Conservation (phyloP, 768 basidiomycete genomes). For the Tubosaeta brunneosetosa region DNA sequence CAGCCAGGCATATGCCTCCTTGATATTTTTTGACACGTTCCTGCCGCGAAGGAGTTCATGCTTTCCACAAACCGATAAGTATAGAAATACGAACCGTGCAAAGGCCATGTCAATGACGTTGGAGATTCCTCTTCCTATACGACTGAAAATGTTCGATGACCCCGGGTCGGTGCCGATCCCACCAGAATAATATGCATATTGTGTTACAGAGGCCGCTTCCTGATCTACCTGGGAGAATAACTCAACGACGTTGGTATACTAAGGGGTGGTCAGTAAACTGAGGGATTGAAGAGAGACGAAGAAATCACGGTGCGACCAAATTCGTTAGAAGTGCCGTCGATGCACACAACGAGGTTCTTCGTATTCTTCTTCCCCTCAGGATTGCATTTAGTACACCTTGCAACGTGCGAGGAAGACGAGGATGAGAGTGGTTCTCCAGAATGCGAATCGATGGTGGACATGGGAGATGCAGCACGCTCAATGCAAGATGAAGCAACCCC, state of each 20-base stretch:
- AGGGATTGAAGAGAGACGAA: too few species aligned
- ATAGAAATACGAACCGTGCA: slow-evolving; percentile 29
- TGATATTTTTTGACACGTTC: slow-evolving; percentile 33
- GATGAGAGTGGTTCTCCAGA: too few species aligned
- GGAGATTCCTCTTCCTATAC: slow-evolving; percentile 9
- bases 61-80: not conserved
- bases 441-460: not conserved
- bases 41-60: slow-evolving; percentile 15
- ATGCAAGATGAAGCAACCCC: too few species aligned
- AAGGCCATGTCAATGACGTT: slow-evolving; percentile 35
- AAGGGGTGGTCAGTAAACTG: not conserved
- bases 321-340: slow-evolving; percentile 22
- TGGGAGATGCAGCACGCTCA: too few species aligned
- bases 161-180: slow-evolving; percentile 36
- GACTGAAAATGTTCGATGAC: slow-evolving; percentile 22
- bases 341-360: slow-evolving; percentile 24
- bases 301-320: slow-evolving; percentile 17
- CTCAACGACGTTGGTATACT: slow-evolving; percentile 39
- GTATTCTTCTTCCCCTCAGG: not conserved
- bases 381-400: slow-evolving; percentile 13
- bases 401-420: too few species aligned
- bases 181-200: slow-evolving; percentile 35
- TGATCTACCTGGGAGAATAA: slow-evolving; percentile 28
- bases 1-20: slow-evolving; percentile 33
- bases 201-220: slow-evolving; percentile 15